These are phyloP conservation scores for Pseudoscleropodium purum DNA, from an alignment of 225 moss, liverwort and hornwort species.

Conservation along the genomic window DNA sequence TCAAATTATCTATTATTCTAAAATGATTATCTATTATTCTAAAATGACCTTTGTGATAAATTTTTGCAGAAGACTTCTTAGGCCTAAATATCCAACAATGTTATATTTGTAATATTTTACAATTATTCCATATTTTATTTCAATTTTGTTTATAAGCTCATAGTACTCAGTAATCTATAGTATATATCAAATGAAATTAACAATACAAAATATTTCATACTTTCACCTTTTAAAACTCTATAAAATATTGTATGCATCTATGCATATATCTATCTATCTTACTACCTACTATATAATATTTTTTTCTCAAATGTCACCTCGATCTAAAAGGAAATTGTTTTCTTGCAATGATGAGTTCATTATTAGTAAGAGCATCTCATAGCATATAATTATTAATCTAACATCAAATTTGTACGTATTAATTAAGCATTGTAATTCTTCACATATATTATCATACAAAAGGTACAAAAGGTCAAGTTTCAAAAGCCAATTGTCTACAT, in stretches of 20 bases:
- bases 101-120: background rate
- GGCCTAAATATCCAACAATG: background rate
- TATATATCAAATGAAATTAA: background rate
- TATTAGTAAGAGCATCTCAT: background rate
- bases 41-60: no score
- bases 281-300: background rate
- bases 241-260: background rate
- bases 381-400: no score
- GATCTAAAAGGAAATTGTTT: background rate
- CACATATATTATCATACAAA: background rate
- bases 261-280: no score
- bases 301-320: background rate
- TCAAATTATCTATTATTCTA: background rate
- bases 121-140: background rate
- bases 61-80: background rate
- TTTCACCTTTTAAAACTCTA: background rate
- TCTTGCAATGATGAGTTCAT: background rate
- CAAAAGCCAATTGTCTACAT: no score
- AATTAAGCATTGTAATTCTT: no score
- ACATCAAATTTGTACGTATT: accelerated
- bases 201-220: background rate
- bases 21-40: background rate
- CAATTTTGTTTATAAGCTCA: background rate
- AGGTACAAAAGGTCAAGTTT: background rate
- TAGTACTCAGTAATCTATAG: background rate